Percentiles rank a stretch among this genome's conserved stretches.
phyloP scores from a whole-genome alignment of 352 stramenopile species.

The Chrysophaeum taylorii region DNA sequence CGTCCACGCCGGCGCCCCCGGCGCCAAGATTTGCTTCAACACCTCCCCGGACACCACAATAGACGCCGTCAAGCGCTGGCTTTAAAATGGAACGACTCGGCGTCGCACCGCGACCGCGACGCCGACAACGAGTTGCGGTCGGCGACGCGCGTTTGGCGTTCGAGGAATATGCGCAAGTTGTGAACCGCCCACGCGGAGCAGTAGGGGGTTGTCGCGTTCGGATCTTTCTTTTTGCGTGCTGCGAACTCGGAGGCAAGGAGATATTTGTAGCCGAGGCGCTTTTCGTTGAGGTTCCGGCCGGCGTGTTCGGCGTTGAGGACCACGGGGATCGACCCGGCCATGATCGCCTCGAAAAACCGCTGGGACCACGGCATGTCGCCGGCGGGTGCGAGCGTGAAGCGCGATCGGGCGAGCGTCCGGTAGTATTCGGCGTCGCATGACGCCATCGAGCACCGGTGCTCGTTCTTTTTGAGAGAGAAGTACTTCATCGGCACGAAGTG shows the following conservation, averaged over 20 bases:
- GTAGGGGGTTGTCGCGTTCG: not conserved
- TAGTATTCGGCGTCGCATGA: not conserved
- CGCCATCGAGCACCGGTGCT: not conserved
- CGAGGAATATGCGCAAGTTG: not conserved
- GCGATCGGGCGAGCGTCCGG: not conserved
- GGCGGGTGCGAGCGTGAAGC: not conserved
- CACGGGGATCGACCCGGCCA: not conserved
- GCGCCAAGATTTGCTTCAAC: too few species aligned
- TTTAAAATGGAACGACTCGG: too few species aligned
- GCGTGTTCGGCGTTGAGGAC: not conserved
- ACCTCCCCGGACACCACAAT: too few species aligned
- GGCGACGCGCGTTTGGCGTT: not conserved
- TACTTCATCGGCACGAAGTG: too few species aligned
- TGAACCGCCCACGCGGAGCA: not conserved
- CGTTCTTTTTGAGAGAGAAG: too few species aligned
- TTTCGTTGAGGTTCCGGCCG: not conserved
- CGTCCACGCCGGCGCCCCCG: too few species aligned
- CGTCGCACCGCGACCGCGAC: too few species aligned
- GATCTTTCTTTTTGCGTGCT: not conserved
- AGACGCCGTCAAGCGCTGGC: too few species aligned
- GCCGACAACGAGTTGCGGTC: too few species aligned
- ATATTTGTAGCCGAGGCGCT: slow-evolving; percentile 1
- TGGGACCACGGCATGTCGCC: slow-evolving; percentile 7
- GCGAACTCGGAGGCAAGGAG: not conserved
- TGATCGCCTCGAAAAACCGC: slow-evolving; percentile 6